phyloP scores from a whole-genome alignment of 129 eudicot species.

The Flaveria trinervia region DNA sequence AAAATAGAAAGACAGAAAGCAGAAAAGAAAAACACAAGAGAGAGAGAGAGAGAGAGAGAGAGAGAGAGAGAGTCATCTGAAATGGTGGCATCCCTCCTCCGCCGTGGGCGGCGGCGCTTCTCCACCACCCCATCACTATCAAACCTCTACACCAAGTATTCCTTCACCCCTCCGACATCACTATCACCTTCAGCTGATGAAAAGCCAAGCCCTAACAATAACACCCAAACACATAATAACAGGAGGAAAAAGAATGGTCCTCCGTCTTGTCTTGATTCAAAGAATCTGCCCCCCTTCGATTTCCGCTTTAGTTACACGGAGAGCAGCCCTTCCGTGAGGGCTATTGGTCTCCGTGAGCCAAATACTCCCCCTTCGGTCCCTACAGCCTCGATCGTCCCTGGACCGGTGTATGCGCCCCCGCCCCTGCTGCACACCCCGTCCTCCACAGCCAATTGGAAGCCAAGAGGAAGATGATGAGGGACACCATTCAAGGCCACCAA shows the following conservation, averaged over 20 bases:
- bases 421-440: not conserved
- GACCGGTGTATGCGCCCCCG: constrained; percentile 95
- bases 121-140: constrained; percentile 50
- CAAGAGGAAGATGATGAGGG: constrained; percentile 55
- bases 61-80: too few species aligned
- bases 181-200: constrained; percentile 30
- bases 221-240: not conserved
- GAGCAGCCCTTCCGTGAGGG: constrained; percentile 50
- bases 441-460: constrained; percentile 23
- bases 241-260: constrained; percentile 28
- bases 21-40: too few species aligned
- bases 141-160: constrained; percentile 56
- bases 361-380: constrained; percentile 93
- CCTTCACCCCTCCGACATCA: constrained; percentile 57
- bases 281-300: constrained; percentile 53
- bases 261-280: constrained; percentile 58
- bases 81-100: constrained; percentile 28
- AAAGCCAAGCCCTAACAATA: too few species aligned
- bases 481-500: constrained; percentile 57
- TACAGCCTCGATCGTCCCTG: constrained; percentile 64
- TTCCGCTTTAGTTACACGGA: constrained; percentile 92
- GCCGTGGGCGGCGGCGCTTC: constrained; percentile 35
- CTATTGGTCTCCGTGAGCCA: constrained; percentile 89
- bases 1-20: too few species aligned
- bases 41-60: too few species aligned